phyloP scores from a whole-genome alignment of 2,329 filamentous ascomycete genomes.

The Neofusicoccum umdonicola region DNA sequence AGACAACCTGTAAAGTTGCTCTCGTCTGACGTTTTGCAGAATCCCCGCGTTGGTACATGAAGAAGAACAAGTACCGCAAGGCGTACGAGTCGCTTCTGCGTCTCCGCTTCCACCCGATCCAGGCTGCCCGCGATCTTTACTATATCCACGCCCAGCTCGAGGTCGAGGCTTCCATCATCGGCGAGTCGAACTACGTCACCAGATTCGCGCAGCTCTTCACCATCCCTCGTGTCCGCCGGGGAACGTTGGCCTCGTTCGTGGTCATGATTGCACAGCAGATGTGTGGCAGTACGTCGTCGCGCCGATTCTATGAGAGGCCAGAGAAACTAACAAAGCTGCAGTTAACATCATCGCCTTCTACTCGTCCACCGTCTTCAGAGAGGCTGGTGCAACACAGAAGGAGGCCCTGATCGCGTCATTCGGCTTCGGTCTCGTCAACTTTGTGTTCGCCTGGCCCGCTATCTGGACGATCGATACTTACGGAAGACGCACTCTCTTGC shows the following conservation, averaged over 20 bases:
- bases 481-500: constrained; percentile 41
- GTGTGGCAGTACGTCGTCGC: constrained; percentile 25
- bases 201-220: constrained; percentile 21
- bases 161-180: constrained; percentile 34
- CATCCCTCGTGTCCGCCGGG: constrained; percentile 29
- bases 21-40: constrained; percentile 22
- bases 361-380: constrained; percentile 31
- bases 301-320: constrained; percentile 24
- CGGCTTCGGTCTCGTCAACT: constrained; percentile 47
- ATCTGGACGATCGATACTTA: constrained; percentile 44
- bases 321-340: constrained; percentile 31
- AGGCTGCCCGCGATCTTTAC: constrained; percentile 48
- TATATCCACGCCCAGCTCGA: constrained; percentile 39
- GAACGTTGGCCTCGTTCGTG: constrained; percentile 25
- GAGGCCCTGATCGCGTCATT: constrained; percentile 39
- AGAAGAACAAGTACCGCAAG: constrained; percentile 37
- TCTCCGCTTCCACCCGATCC: constrained; percentile 39
- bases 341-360: constrained; percentile 4
- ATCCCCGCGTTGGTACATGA: constrained; percentile 40
- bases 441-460: constrained; percentile 46
- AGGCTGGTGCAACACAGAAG: background rate
- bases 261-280: constrained; percentile 35
- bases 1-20: too few species aligned
- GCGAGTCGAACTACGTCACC: constrained; percentile 15
- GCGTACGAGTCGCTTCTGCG: constrained; percentile 40